Conservation (phyloP, 345 rosid genomes). For the Salix purpurea region DNA sequence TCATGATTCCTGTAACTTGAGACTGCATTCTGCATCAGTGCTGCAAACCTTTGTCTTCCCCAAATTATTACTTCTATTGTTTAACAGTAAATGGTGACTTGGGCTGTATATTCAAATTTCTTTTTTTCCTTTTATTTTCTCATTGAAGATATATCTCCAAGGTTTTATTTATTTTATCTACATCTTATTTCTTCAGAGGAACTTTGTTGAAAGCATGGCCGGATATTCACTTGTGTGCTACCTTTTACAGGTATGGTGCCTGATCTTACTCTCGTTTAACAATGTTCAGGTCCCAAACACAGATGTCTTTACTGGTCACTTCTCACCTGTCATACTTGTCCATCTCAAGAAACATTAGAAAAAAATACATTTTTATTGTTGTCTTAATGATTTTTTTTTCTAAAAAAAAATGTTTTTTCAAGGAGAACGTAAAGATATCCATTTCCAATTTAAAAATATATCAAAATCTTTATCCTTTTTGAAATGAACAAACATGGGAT, state of each 20-base stretch:
- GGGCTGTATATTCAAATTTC: neutral
- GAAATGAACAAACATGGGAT: neutral
- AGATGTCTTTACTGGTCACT: neutral
- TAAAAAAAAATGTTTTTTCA: neutral
- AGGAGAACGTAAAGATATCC: neutral
- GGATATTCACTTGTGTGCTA: conserved; percentile 99
- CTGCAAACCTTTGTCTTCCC: neutral
- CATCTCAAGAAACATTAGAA: neutral
- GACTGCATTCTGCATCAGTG: neutral
- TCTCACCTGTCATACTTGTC: neutral
- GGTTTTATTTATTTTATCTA: conserved; percentile 3
- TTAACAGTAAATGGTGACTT: neutral
- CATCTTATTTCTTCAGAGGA: conserved; percentile 58
- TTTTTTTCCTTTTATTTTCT: neutral
- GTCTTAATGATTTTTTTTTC: neutral
- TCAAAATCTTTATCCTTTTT: neutral
- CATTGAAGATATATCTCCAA: neutral
- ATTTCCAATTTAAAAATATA: neutral
- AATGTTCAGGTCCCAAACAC: neutral
- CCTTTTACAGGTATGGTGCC: conserved; percentile 70
- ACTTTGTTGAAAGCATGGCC: conserved; percentile 99
- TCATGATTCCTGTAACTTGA: neutral
- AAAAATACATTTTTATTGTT: neutral
- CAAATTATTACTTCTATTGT: neutral
- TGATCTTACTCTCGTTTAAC: neutral